Conservation (phyloP, 2,329 filamentous ascomycete species). For the Nakataea oryzae region DNA sequence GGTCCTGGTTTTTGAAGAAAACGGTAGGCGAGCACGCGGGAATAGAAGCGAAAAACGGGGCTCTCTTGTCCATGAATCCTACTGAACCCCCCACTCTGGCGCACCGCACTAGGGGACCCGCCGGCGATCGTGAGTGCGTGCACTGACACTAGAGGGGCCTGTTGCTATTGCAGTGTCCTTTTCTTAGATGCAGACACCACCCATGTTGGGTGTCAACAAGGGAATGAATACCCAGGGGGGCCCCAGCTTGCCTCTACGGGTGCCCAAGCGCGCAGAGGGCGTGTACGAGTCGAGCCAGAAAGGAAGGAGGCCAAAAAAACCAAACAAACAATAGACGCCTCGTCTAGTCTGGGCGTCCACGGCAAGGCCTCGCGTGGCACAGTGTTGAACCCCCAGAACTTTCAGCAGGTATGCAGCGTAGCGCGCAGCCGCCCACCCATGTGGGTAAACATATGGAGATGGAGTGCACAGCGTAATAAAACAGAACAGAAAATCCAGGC, state of each 20-base stretch:
- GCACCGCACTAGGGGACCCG: neutral
- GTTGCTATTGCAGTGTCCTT: neutral
- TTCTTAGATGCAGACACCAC: no score
- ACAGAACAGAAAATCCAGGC: no score
- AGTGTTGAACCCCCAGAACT: neutral
- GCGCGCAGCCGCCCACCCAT: no score
- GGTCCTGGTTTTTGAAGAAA: neutral
- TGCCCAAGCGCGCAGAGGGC: neutral
- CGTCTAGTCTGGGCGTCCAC: neutral
- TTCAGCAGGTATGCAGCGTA: no score
- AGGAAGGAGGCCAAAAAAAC: no score
- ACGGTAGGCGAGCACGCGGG: neutral
- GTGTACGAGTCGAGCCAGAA: neutral
- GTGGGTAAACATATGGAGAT: no score
- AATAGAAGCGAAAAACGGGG: neutral
- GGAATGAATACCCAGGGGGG: neutral
- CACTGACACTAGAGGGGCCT: no score
- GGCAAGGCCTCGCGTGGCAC: neutral
- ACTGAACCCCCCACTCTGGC: neutral
- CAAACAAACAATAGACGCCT: neutral
- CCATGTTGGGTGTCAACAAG: neutral
- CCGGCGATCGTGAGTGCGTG: neutral
- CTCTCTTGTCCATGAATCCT: neutral
- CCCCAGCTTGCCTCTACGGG: neutral
- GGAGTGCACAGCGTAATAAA: no score